These are phyloP conservation scores for Orobanche coerulescens DNA, from an alignment of 257 asterid species.

Conservation along the genomic window DNA sequence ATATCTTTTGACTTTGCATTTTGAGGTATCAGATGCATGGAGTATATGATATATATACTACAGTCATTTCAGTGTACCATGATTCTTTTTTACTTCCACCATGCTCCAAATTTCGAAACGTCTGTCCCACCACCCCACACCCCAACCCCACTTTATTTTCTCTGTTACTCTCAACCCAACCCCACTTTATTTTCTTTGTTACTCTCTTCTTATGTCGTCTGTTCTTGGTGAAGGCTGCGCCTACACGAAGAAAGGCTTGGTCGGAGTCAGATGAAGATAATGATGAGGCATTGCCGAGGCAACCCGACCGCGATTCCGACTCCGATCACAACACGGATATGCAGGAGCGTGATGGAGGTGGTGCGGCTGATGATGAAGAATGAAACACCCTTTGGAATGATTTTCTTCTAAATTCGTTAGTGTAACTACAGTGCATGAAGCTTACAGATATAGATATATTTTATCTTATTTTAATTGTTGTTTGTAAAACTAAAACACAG, in stretches of 20 bases:
- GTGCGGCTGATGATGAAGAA: conserved; percentile 39
- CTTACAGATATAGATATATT: not conserved
- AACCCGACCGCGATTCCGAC: conserved; percentile 25
- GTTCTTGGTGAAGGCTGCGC: conserved; percentile 41
- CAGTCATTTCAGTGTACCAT: not conserved
- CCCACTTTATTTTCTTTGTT: not conserved
- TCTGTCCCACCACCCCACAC: too few relatives aligned
- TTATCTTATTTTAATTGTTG: too few relatives aligned
- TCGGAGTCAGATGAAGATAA: conserved; percentile 88
- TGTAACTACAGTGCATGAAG: not conserved
- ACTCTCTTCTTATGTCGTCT: not conserved
- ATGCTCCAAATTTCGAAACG: not conserved
- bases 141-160: too few relatives aligned
- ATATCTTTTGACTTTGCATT: not conserved
- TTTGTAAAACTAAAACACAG: not conserved
- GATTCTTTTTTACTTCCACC: not conserved
- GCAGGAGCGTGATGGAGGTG: conserved; percentile 53
- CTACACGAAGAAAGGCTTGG: conserved; percentile 54
- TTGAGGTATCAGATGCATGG: not conserved
- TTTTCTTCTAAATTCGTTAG: not conserved
- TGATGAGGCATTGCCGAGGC: conserved; percentile 42
- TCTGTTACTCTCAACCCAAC: too few relatives aligned
- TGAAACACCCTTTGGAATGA: conserved; percentile 5
- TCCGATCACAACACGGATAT: conserved; percentile 15
- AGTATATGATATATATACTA: not conserved